A percentile compares a stretch with the other conserved stretches of the same genome.
Evolutionary conservation across 768 basidiomycete genomes (phyloP).

Genomic region (Suillus hirtellus): DNA sequence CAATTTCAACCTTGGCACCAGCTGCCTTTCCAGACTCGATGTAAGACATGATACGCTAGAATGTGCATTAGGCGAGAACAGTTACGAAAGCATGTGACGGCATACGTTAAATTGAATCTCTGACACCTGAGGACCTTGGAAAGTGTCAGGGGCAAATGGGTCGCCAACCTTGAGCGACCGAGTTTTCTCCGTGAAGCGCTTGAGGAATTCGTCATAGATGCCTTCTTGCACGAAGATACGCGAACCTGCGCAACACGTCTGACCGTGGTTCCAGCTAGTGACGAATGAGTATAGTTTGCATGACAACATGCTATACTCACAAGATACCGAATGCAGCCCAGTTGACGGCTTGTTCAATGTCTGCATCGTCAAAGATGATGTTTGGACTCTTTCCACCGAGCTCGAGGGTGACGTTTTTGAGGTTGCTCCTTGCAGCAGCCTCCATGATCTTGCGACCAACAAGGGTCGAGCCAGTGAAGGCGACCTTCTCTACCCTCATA

Average conservation of each 20-base stretch:
- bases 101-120: slow-evolving; percentile 71
- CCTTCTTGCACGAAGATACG: slow-evolving; percentile 79
- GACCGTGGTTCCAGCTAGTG: too few species aligned
- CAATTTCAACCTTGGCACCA: slow-evolving; percentile 66
- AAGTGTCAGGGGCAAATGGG: slow-evolving; percentile 58
- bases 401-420: too few species aligned
- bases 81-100: slow-evolving; percentile 8
- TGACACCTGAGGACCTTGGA: slow-evolving; percentile 82
- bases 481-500: slow-evolving; percentile 20
- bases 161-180: slow-evolving; percentile 64
- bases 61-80: not conserved
- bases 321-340: too few species aligned
- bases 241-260: slow-evolving; percentile 53
- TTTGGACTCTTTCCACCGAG: too few species aligned
- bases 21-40: slow-evolving; percentile 72
- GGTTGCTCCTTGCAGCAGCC: too few species aligned
- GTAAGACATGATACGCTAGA: slow-evolving; percentile 74
- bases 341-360: too few species aligned
- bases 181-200: slow-evolving; percentile 55
- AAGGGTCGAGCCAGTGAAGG: too few species aligned
- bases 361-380: too few species aligned
- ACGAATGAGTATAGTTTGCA: too few species aligned
- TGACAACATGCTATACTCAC: too few species aligned
- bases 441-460: too few species aligned
- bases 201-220: slow-evolving; percentile 79